Conservation (phyloP, 768 basidiomycete genomes). For the Sutorius australiensis region DNA sequence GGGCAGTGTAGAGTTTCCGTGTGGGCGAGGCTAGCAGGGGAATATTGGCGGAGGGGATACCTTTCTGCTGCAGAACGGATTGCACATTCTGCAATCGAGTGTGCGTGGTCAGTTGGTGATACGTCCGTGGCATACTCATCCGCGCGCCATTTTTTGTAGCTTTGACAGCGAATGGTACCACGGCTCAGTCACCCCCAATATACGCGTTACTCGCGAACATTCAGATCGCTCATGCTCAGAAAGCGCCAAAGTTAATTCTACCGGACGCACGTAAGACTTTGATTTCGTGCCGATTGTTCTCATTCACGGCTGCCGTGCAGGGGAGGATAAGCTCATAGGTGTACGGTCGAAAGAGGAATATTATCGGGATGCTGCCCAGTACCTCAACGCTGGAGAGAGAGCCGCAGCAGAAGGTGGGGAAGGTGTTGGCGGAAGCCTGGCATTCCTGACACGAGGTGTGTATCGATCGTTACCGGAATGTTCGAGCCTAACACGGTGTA, state of each 20-base stretch:
- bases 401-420: constrained; percentile 57
- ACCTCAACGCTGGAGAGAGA: constrained; percentile 59
- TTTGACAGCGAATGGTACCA: constrained; percentile 47
- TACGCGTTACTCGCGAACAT: constrained; percentile 84
- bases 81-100: constrained; percentile 59
- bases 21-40: constrained; percentile 81
- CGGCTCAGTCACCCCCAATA: constrained; percentile 61
- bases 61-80: constrained; percentile 76
- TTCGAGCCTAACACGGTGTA: constrained; percentile 26
- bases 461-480: background rate
- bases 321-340: constrained; percentile 57
- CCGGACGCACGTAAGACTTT: constrained; percentile 61
- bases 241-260: constrained; percentile 78
- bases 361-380: constrained; percentile 63
- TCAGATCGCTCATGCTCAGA: constrained; percentile 71
- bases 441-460: constrained; percentile 65
- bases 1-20: constrained; percentile 68
- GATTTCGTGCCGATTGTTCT: background rate
- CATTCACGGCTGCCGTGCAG: constrained; percentile 33
- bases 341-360: constrained; percentile 67
- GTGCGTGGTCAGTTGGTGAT: constrained; percentile 39
- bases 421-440: constrained; percentile 50
- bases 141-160: constrained; percentile 32
- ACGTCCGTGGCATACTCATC: background rate
- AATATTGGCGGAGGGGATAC: constrained; percentile 82